Base-by-base conservation (phyloP, 1,284 basidiomycete genomes). In the Puccinia sorghi region DNA sequence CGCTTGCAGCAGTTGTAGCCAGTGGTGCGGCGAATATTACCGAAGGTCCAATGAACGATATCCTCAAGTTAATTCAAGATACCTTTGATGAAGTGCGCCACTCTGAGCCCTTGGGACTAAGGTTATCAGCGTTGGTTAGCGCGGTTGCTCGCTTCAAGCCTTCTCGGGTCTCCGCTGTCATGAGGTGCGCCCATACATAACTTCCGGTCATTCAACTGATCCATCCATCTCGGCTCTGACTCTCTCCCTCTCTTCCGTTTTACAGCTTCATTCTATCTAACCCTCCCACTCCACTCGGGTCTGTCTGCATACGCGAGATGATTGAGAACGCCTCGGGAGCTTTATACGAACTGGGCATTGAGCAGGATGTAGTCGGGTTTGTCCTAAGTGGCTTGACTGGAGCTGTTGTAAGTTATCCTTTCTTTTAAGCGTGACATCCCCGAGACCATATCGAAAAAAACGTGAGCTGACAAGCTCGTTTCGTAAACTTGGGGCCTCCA, bases 241-340 rank as follows among this genome's bases (percentile, higher is more conserved):
- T n/a, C 50, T 52, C 20, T 32, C 13, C 2, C 43, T 46, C 22
- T 46, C 27, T 48, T 63, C 48, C 64, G 52, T 32, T 41, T 43
- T 27, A 17, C 70, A 79, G 77, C 22, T 48, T 72, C 43, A 25
- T 79, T 22, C 39, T 79, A 22, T 71, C 70, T 17, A 64, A 79
- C 52, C 70, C 77, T 39, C 69, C 77, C 39, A 79, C 69, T 20
- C n/a, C 59, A 48, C 41, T 79, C 22, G 69, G 67, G 13, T 50
- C 69, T 37, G 52, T 64, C 25, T 79, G 77, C 59, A 37, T 79
- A 32, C 70, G 69, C 25, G 70, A 79, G 32, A 54, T 79, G 70
- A 67, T 79, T 17, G 70, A 79, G 15, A 61, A 52, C 20, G 76
- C 67, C 17, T 43, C 54, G 11, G 76, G 72, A 59, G 76, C 76